Base-by-base conservation (phyloP, 1,139 yeast species). In the Pneumocystis wakefieldiae region DNA sequence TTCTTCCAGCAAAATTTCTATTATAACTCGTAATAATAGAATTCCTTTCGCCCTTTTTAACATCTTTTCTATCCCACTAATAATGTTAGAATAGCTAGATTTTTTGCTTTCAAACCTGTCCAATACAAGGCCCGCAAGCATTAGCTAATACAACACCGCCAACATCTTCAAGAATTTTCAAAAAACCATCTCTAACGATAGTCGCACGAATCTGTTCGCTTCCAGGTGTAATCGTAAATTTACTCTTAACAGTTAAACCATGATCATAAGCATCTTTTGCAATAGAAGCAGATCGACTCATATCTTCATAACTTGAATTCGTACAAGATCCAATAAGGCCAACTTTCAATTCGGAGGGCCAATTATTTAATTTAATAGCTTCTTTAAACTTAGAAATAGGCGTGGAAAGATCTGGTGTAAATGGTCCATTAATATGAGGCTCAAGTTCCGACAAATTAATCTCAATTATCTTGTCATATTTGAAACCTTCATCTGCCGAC, bases 41-140 rank as follows among this genome's bases (percentile, higher is more conserved):
- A 85, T 91, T 91, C 83, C 88, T 89, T 76, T 89, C 97, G 79
- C 97, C 97, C 85, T 90, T 92, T 82, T 87, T 83, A 76, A 91
- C 83, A 76, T 92, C 97, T 75, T 83, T 90, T 82, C 98, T 88
- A 77, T 92, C 97, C 98, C 98, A 92, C 83, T 92, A 48, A 48
- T 24, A 19, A 48, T 12, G 15, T 48, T 48, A 48, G 17, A 39
- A 39, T n/a, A 39, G 48, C n/a, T 8, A 41, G 7, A 24, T 48
- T 12, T 5, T 8, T 8, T 24, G 35, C 35, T 12, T n/a, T 19
- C 32, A 48, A 24, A 48, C 55, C 55, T 48, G 98, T 77, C 98
- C 98, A 75, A 92, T 92, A 84, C 98, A 91, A 77, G 98, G 98
- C 77, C 98, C 98, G 83, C 98, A 91, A 68, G 98, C 98, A 76